Evolutionary conservation across 495 filamentous ascomycete genomes (phyloP), one percentile per base, ranked within the genome.

Genomic region (Penicillium roqueforti): DNA sequence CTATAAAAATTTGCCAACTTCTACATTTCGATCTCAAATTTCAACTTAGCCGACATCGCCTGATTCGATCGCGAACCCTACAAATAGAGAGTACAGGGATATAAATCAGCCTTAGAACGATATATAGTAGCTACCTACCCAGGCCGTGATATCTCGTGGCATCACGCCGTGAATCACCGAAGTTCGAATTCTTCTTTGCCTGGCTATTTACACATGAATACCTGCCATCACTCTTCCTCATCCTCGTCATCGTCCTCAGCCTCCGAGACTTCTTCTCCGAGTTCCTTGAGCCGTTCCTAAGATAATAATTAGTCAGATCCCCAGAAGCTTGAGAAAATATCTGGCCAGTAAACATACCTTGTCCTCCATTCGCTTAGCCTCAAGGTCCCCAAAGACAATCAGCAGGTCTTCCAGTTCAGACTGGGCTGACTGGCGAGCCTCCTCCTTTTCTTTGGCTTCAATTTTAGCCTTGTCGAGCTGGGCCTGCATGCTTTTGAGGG

Each of bases 371-470:
- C 86, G 76, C 76, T 92, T 95, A 45, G 91, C 87, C 68, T 95
- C 90, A n/a, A 93, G 59, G 61, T 95, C 90, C n/a, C 81, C 87
- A 67, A 95, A 87, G 29, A 95, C 84, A 76, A 93, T 87, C 34
- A 95, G 71, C 59, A 95, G 74, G 68, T 95, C 90, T 58, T 95
- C 90, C 28, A 92, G 71, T 64, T 93, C 89, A 14, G 75, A 71
- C 61, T 92, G 88, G 20, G 78, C 78, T 19, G 81, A 71, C 50
- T 80, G 74, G 42, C 80, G 80, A 56, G 86, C 81, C 58, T 84
- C 81, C 61, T 89, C 87, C 60, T 83, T 87, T 53, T 80, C 69
- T 48, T 63, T 69, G 13, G 51, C 58, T 25, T 70, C 69, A 5
- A 51, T 49, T 45, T 65, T 61, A 10, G 57, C 59, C 57, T 67